Conservation (phyloP, 495 filamentous ascomycete species). For the Glonium stellatum region DNA sequence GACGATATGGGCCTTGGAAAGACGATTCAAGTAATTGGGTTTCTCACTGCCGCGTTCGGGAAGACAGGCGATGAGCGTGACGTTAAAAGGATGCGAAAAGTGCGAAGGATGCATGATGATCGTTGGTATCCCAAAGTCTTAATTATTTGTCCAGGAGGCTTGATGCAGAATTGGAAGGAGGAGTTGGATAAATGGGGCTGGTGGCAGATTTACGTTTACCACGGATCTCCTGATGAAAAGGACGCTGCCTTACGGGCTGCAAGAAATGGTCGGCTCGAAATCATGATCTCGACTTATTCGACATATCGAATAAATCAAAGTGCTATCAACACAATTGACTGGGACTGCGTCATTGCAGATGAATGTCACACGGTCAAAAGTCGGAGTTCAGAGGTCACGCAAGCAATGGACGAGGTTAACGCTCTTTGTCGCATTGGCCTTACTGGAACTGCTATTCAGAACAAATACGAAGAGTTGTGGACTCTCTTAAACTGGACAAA, state of each 20-base stretch:
- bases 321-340: conserved; percentile 74
- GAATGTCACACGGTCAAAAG: conserved; percentile 95
- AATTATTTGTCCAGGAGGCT: conserved; percentile 78
- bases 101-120: conserved; percentile 49
- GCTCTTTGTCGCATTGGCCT: conserved; percentile 87
- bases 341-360: conserved; percentile 96
- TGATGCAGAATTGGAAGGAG: conserved; percentile 85
- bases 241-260: conserved; percentile 68
- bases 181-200: conserved; percentile 89
- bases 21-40: conserved; percentile 93
- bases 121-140: conserved; percentile 82
- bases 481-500: conserved; percentile 95
- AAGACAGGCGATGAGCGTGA: conserved; percentile 92
- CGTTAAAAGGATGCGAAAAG: conserved; percentile 83
- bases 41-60: conserved; percentile 86
- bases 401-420: conserved; percentile 87
- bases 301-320: conserved; percentile 75
- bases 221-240: conserved; percentile 57
- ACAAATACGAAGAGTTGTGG: conserved; percentile 97
- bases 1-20: conserved; percentile 99
- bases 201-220: conserved; percentile 84
- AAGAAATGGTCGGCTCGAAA: conserved; percentile 66
- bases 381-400: conserved; percentile 64
- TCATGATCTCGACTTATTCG: conserved; percentile 88
- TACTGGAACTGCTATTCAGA: conserved; percentile 95